phyloP scores from a whole-genome alignment of 1,139 yeast genomes.

The Ogataea hybrid region DNA sequence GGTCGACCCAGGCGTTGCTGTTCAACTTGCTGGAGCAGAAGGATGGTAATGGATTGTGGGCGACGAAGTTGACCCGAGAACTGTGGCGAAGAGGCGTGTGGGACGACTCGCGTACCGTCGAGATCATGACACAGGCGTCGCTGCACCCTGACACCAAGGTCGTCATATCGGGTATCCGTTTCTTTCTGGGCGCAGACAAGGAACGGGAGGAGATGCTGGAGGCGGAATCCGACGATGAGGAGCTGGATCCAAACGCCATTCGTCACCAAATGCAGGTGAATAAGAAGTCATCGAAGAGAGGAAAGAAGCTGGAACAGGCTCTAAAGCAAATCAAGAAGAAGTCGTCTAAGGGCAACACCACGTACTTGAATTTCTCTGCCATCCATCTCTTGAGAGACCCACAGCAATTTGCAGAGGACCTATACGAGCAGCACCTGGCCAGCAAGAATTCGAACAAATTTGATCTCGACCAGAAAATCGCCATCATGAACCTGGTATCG shows the following conservation, averaged over 20 bases:
- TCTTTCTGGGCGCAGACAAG: slow-evolving; percentile 92
- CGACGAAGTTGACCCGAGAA: slow-evolving; percentile 90
- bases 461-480: slow-evolving; percentile 83
- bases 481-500: slow-evolving; percentile 82
- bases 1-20: slow-evolving; percentile 86
- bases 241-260: slow-evolving; percentile 64
- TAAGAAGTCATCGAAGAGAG: slow-evolving; percentile 78
- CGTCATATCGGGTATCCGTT: slow-evolving; percentile 83
- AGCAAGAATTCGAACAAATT: slow-evolving; percentile 62
- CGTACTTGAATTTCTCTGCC: slow-evolving; percentile 88
- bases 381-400: slow-evolving; percentile 93
- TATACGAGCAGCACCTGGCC: slow-evolving; percentile 70
- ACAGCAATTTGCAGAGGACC: slow-evolving; percentile 90
- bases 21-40: slow-evolving; percentile 78
- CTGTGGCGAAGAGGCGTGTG: slow-evolving; percentile 97
- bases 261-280: slow-evolving; percentile 82
- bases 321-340: slow-evolving; percentile 67
- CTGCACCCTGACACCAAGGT: slow-evolving; percentile 85
- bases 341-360: slow-evolving; percentile 54
- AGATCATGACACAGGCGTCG: slow-evolving; percentile 95
- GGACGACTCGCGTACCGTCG: slow-evolving; percentile 96
- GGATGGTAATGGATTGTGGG: slow-evolving; percentile 77
- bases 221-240: slow-evolving; percentile 70
- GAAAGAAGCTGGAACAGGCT: slow-evolving; percentile 73
- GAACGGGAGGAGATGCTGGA: slow-evolving; percentile 86